Evolutionary conservation across 2,329 filamentous ascomycete genomes (phyloP).

Genomic region (Trichoderma citrinoviride): DNA sequence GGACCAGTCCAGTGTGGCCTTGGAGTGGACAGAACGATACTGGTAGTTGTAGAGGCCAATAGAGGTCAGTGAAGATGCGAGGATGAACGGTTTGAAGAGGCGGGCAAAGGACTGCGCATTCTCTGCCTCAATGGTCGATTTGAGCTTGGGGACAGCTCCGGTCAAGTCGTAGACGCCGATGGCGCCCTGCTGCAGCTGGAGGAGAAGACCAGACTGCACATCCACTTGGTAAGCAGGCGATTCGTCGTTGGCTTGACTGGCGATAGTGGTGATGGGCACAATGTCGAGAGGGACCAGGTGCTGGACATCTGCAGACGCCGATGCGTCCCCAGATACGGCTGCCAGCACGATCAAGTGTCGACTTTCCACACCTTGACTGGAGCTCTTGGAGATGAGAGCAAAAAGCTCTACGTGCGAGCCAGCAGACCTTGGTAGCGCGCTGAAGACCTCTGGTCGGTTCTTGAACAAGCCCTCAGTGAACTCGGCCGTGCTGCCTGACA

Average conservation of each 20-base stretch:
- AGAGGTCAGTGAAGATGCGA: conserved; percentile 56
- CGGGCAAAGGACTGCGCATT: conserved; percentile 61
- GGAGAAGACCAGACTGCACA: conserved; percentile 59
- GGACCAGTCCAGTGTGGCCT: conserved; percentile 44
- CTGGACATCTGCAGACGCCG: conserved; percentile 32
- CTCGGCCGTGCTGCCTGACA: conserved; percentile 46
- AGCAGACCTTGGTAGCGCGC: conserved; percentile 49
- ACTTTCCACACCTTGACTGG: conserved; percentile 31
- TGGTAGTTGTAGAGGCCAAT: conserved; percentile 67
- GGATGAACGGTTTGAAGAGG: conserved; percentile 63
- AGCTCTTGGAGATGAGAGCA: conserved; percentile 47
- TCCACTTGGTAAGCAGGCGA: conserved; percentile 54
- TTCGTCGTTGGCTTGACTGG: conserved; percentile 8
- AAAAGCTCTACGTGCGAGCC: conserved; percentile 52
- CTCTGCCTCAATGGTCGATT: conserved; percentile 51
- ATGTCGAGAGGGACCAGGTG: conserved; percentile 42
- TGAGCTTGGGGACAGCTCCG: conserved; percentile 58
- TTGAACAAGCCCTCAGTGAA: conserved; percentile 56
- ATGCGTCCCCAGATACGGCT: conserved; percentile 29
- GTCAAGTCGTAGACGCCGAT: conserved; percentile 64
- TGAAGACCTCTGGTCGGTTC: conserved; percentile 51
- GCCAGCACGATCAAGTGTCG: conserved; percentile 38
- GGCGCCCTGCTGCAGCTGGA: conserved; percentile 54
- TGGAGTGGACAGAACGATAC: conserved; percentile 60
- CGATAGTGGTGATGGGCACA: conserved; percentile 36